Evolutionary conservation across 768 basidiomycete genomes (phyloP).

Genomic region (Tylopilus sp.): DNA sequence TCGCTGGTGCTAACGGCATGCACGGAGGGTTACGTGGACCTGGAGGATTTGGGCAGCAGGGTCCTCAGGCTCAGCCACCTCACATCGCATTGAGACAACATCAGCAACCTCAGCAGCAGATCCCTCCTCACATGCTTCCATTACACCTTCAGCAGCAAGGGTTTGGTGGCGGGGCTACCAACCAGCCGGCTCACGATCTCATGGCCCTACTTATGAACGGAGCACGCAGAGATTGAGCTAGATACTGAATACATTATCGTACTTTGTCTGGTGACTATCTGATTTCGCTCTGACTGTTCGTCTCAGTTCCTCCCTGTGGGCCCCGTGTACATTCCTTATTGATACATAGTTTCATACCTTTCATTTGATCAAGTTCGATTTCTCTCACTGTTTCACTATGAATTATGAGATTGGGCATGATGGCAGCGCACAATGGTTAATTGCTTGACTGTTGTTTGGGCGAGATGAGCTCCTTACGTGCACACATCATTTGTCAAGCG

Average conservation of each 20-base stretch:
- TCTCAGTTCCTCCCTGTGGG: slow-evolving; percentile 19
- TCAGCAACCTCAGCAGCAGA: slow-evolving; percentile 47
- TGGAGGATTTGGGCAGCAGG: slow-evolving; percentile 37
- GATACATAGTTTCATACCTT: slow-evolving; percentile 29
- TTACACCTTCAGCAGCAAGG: slow-evolving; percentile 64
- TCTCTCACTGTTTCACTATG: slow-evolving; percentile 25
- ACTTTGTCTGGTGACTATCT: slow-evolving; percentile 7
- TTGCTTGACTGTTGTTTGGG: slow-evolving; percentile 4
- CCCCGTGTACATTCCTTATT: slow-evolving; percentile 31
- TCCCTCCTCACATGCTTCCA: slow-evolving; percentile 50
- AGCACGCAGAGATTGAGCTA: slow-evolving; percentile 55
- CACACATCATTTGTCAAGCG: slow-evolving; percentile 6
- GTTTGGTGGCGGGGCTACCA: slow-evolving; percentile 41
- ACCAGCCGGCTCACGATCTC: slow-evolving; percentile 65
- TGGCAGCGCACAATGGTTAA: not conserved
- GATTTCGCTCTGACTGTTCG: slow-evolving; percentile 11
- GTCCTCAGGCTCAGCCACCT: slow-evolving; percentile 29
- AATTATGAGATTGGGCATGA: slow-evolving; percentile 20
- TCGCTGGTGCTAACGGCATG: slow-evolving; percentile 43
- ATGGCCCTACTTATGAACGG: slow-evolving; percentile 85
- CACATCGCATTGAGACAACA: slow-evolving; percentile 30
- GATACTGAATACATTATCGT: slow-evolving; percentile 14
- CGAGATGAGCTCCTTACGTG: slow-evolving; percentile 12
- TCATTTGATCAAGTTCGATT: slow-evolving; percentile 9
- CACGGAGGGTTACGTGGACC: slow-evolving; percentile 45